These are phyloP conservation scores for Litsea cubeba DNA, from an alignment of 164 flowering plant species.

Conservation along the genomic window DNA sequence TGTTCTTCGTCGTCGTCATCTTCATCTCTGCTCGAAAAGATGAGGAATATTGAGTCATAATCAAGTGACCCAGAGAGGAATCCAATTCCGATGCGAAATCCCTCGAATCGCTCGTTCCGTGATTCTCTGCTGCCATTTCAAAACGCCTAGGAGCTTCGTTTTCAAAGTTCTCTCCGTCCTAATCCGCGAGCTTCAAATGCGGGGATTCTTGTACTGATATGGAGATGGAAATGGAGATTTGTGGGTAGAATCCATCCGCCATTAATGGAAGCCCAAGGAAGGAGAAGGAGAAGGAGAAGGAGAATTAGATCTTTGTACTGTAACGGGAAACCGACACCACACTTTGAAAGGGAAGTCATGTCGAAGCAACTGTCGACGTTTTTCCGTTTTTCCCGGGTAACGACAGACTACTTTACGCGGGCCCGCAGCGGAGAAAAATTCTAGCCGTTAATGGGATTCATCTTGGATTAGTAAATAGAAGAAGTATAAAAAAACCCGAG, in stretches of 20 bases:
- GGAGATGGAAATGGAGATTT: too few species aligned
- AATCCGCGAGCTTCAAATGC: neutral
- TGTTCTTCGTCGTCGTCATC: slow-evolving; percentile 18
- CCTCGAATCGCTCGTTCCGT: neutral
- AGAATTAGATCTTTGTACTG: neutral
- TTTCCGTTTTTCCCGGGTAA: neutral
- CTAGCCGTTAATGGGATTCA: too few species aligned
- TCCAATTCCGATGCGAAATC: neutral
- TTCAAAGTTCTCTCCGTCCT: neutral
- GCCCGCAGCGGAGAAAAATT: too few species aligned
- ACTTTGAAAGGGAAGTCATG: neutral
- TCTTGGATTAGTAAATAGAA: too few species aligned
- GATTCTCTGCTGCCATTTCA: neutral
- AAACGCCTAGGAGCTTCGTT: neutral
- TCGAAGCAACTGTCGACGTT: neutral
- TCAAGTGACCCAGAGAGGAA: slow-evolving; percentile 5
- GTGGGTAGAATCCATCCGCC: neutral
- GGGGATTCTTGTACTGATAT: too few species aligned
- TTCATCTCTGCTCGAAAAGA: slow-evolving; percentile 23
- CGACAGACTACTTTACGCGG: too few species aligned
- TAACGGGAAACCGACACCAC: neutral
- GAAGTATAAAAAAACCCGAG: too few species aligned
- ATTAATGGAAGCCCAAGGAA: neutral
- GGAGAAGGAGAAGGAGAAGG: neutral
- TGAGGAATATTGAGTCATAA: slow-evolving; percentile 15